Base-by-base conservation (phyloP, 2,329 filamentous ascomycete species). In the Trichothecium sympodiale region DNA sequence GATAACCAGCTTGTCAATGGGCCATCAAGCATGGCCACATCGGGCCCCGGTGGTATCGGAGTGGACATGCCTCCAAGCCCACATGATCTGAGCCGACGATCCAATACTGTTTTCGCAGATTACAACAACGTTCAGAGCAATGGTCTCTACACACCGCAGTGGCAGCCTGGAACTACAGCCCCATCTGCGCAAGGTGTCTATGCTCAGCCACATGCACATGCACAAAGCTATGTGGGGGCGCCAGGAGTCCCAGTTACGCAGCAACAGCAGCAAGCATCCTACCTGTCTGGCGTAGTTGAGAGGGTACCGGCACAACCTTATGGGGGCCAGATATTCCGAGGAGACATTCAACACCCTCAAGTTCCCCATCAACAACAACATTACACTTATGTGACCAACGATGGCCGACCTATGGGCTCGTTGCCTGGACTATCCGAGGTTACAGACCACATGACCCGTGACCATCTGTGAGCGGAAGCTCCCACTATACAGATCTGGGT, bases 81-180 rank as follows among this genome's bases (percentile, higher is more conserved):
- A 3, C 65, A 71, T 35, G 64, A 67, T 27, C 44, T 55, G 2
- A 61, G 61, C 41, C 59, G 69, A 20, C 61, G 68, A 14, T 53
- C 67, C 1, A n/a, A n/a, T 25, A 68, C 68, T 0, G 48, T 59
- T 3, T 55, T 70, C 13, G 55, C 61, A 20, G 69, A 73, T n/a
- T 72, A 68, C 31, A 46, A 53, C 17, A 60, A 52, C 26, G 54
- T 65, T 4, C 51, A 60, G 6, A 47, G 50, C 13, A 51, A 55
- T 9, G 48, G 50, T 13, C 47, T 71, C 32, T 71, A 70, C 44
- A 42, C 53, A 6, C 57, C 57, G 18, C 48, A 56, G 8, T 71
- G 67, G 68, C 64, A 63, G 41, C 52, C 61, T 16, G 51, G 51
- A 12, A 64, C 67, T 3, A 55, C 59, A 1, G 55, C 61, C 0